Percentiles rank a stretch among this genome's conserved stretches.
Conservation (phyloP, 2,329 filamentous ascomycete species). For the Ceratocystis papillata region DNA sequence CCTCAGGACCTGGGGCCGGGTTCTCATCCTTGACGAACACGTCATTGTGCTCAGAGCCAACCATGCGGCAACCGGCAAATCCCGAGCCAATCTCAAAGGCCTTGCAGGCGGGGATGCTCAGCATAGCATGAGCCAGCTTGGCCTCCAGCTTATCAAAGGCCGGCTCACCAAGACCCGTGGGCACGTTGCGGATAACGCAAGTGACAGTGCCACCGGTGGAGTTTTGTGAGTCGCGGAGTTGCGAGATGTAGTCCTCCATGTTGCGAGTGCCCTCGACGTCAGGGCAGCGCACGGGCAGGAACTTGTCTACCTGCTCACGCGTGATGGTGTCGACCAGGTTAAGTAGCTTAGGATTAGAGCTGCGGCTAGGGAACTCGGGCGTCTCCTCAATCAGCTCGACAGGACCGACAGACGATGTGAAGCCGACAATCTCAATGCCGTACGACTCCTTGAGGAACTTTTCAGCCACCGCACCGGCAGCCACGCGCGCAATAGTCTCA, state of each 20-base stretch:
- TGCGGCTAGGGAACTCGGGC: slow-evolving; percentile 53
- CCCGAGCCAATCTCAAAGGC: slow-evolving; percentile 93
- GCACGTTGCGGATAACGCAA: slow-evolving; percentile 79
- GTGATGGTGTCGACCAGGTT: slow-evolving; percentile 60
- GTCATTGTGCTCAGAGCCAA: slow-evolving; percentile 87
- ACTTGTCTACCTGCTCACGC: slow-evolving; percentile 66
- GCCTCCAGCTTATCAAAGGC: slow-evolving; percentile 95
- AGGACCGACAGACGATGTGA: slow-evolving; percentile 71
- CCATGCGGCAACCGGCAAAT: slow-evolving; percentile 75
- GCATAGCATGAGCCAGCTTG: slow-evolving; percentile 81
- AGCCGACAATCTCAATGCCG: slow-evolving; percentile 83
- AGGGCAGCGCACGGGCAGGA: slow-evolving; percentile 81
- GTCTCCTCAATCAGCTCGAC: slow-evolving; percentile 67
- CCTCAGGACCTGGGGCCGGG: slow-evolving; percentile 35
- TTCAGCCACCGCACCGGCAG: slow-evolving; percentile 83
- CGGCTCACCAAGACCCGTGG: slow-evolving; percentile 80
- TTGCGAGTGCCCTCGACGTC: slow-evolving; percentile 49
- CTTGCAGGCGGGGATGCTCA: slow-evolving; percentile 89
- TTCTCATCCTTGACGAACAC: slow-evolving; percentile 49
- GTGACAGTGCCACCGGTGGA: slow-evolving; percentile 92
- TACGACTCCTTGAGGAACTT: slow-evolving; percentile 77
- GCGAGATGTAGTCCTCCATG: slow-evolving; percentile 72
- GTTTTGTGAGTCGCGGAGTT: slow-evolving; percentile 67
- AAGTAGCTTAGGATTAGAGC: slow-evolving; percentile 70
- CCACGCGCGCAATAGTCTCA: slow-evolving; percentile 88